Evolutionary conservation across 805 yeast species (phyloP).

Genomic region (Candida andamanensis): DNA sequence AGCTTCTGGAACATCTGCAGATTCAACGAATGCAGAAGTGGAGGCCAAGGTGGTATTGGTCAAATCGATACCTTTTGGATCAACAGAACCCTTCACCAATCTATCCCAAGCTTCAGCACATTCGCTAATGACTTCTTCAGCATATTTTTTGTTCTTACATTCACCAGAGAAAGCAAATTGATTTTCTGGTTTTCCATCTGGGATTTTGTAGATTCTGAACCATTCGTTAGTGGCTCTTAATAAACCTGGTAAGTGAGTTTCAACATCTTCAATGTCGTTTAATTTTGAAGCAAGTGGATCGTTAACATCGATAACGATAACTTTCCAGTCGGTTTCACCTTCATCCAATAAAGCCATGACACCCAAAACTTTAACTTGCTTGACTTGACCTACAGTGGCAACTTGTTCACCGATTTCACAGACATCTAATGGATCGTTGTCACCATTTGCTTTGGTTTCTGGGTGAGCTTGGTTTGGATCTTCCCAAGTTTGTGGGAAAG

Average conservation of each 20-base stretch:
- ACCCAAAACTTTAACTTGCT: slow-evolving; percentile 66
- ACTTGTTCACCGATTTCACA: slow-evolving; percentile 47
- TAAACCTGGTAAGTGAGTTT: slow-evolving; percentile 63
- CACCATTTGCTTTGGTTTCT: slow-evolving; percentile 69
- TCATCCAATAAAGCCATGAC: slow-evolving; percentile 80
- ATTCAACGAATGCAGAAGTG: slow-evolving; percentile 47
- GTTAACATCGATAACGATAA: slow-evolving; percentile 61
- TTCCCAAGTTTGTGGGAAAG: slow-evolving; percentile 94
- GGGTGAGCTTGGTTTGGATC: slow-evolving; percentile 58
- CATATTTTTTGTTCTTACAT: slow-evolving; percentile 52
- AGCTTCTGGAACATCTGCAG: slow-evolving; percentile 62
- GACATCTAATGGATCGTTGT: slow-evolving; percentile 88
- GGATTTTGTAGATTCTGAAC: slow-evolving; percentile 81
- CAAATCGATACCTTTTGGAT: slow-evolving; percentile 57
- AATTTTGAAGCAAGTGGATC: slow-evolving; percentile 62
- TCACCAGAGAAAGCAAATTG: slow-evolving; percentile 71
- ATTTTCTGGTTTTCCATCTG: slow-evolving; percentile 75
- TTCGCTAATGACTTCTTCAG: slow-evolving; percentile 56
- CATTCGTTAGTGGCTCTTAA: slow-evolving; percentile 65
- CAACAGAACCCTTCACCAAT: slow-evolving; percentile 43
- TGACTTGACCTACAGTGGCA: slow-evolving; percentile 47
- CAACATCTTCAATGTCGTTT: slow-evolving; percentile 64
- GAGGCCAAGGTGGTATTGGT: slow-evolving; percentile 67
- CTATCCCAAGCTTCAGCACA: slow-evolving; percentile 66
- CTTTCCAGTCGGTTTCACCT: slow-evolving; percentile 96